Evolutionary conservation across 202 grass and related monocot species (phyloP), one percentile per base, ranked within the genome.

Genomic region (Schoenoplectus tabernaemontani): DNA sequence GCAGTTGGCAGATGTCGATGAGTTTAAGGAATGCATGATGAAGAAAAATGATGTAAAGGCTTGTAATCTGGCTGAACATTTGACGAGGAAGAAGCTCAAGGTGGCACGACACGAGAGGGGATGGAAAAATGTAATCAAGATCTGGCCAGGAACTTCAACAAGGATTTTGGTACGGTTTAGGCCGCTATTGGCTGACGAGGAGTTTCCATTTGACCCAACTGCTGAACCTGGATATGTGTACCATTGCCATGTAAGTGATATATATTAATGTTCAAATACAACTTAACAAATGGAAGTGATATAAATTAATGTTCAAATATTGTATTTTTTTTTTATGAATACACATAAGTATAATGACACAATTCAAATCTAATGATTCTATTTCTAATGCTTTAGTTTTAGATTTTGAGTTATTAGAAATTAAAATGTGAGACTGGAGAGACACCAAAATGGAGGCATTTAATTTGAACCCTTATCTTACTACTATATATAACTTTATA

Each of bases 41-140:
- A 73, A 66, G n/a, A 83, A 72, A 38, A 93, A 97, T 84, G 86
- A 97, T 73, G 90, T 83, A 6, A 2, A 10, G 12, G 59, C n/a
- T 1, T 97, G 94, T 79, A 58, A 69, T 24, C 4, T 93, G 9
- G 17, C 3, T 0, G 19, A 86, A 1, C 84, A 91, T 86, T 76
- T 87, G 3, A 64, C 77, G 57, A 72, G 63, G 3, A 85, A 85
- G 36, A n/a, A 54, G 69, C 76, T 54, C 36, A 71, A 4, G 5
- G 84, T 84, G 59, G 82, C 84, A 37, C 24, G 16, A 63, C 83
- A 93, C 32, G 94, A 97, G 57, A 84, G 86, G 8, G 91, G 89
- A 11, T 97, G 91, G 94, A 97, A 97, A 85, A 97, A 97, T 90
- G 94, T 97, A 36, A 88, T 93, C 84, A 97, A 93, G 87, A 82